These are phyloP conservation scores for Binderoboletus segoi DNA, from an alignment of 1,284 basidiomycete species.

Conservation along the genomic window DNA sequence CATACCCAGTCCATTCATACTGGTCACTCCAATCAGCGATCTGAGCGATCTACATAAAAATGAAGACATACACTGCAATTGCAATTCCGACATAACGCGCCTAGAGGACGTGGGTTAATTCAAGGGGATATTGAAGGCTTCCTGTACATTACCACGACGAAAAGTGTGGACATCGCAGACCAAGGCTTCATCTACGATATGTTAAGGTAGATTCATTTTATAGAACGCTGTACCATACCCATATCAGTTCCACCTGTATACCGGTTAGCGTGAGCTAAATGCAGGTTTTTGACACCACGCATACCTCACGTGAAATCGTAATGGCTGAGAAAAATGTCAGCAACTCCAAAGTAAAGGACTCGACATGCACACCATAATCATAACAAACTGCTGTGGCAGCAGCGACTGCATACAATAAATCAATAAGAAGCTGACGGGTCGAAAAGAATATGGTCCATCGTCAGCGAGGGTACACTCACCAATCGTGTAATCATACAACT, in stretches of 20 bases:
- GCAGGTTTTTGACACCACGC: not conserved
- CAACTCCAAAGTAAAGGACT: too few species aligned
- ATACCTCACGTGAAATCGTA: slow-evolving; percentile 5
- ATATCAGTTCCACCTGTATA: slow-evolving; percentile 7
- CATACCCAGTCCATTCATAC: slow-evolving; percentile 1
- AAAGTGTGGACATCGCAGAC: slow-evolving; percentile 7
- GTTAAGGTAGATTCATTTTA: not conserved
- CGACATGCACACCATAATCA: not conserved
- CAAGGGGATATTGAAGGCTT: not conserved
- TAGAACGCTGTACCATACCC: slow-evolving; percentile 1
- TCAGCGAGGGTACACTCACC: not conserved
- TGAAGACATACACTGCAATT: slow-evolving; percentile 3
- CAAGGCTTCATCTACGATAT: slow-evolving; percentile 3
- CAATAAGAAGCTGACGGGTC: not conserved
- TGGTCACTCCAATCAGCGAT: not conserved
- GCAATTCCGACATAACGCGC: slow-evolving; percentile 8
- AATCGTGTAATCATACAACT: not conserved
- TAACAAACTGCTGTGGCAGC: not conserved
- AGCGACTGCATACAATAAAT: not conserved
- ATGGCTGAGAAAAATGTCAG: not conserved
- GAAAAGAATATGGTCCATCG: not conserved
- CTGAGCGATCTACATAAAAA: not conserved
- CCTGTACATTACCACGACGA: slow-evolving; percentile 1
- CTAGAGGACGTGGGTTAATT: not conserved
- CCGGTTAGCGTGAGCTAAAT: not conserved